Conservation (phyloP, 23 red algal species). For the Gracilaria gracilis region DNA sequence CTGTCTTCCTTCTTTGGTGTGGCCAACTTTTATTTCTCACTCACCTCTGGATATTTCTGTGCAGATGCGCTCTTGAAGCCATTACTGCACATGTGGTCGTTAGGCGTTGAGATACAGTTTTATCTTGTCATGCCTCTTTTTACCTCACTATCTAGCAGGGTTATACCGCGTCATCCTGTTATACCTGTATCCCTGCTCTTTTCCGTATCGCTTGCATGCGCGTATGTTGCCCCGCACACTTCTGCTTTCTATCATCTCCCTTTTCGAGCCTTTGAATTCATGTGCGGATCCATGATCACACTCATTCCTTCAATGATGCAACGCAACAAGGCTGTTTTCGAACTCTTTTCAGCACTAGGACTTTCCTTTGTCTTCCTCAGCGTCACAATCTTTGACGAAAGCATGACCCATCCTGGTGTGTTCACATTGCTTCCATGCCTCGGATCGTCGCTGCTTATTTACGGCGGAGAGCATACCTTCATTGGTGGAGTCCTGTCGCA, state of each 20-base stretch:
- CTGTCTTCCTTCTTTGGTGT: not conserved
- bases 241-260: not conserved
- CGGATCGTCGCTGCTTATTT: not conserved
- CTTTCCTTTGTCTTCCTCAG: not conserved
- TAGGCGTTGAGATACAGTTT: constrained; percentile 8
- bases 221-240: not conserved
- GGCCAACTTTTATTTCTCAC: not conserved
- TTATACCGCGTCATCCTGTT: not conserved
- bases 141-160: not conserved
- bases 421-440: not conserved
- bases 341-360: not conserved
- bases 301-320: not conserved
- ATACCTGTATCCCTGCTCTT: not conserved
- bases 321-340: not conserved
- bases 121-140: not conserved
- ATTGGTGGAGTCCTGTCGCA: not conserved
- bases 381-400: not conserved
- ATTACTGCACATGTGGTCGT: not conserved
- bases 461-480: not conserved
- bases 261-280: constrained; percentile 1
- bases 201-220: not conserved
- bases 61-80: not conserved
- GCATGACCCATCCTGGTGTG: not conserved
- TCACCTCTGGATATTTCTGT: not conserved
- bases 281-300: not conserved